Conservation (phyloP, 106 monocot species). For the Dendrobium nobile region DNA sequence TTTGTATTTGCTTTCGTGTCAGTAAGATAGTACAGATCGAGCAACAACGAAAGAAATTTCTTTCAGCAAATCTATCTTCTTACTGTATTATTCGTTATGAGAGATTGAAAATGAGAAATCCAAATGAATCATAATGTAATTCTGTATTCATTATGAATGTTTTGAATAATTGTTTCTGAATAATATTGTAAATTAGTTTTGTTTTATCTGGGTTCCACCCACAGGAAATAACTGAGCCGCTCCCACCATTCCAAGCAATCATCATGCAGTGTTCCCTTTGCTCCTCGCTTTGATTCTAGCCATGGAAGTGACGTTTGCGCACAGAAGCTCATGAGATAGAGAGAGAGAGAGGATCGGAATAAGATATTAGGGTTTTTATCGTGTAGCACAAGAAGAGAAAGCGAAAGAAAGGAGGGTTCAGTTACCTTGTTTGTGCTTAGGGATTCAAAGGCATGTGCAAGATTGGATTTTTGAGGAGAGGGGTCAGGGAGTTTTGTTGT, state of each 20-base stretch:
- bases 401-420: neutral
- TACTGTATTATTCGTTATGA: too few relatives aligned
- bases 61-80: too few relatives aligned
- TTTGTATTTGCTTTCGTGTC: too few relatives aligned
- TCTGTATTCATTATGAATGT: too few relatives aligned
- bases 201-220: too few relatives aligned
- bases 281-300: neutral
- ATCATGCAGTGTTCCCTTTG: neutral
- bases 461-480: neutral
- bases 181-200: too few relatives aligned
- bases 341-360: neutral
- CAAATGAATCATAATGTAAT: too few relatives aligned
- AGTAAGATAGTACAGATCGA: too few relatives aligned
- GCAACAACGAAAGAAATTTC: too few relatives aligned
- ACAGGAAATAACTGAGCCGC: neutral
- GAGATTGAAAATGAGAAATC: too few relatives aligned
- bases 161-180: too few relatives aligned
- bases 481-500: neutral
- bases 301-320: neutral
- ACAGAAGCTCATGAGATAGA: neutral
- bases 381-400: slow-evolving; percentile 6
- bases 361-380: neutral
- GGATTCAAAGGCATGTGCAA: too few relatives aligned
- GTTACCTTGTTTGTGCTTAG: slow-evolving; percentile 3
- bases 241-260: neutral